phyloP scores from a whole-genome alignment of 345 rosid species.

The Eucalyptus erythrocorys region DNA sequence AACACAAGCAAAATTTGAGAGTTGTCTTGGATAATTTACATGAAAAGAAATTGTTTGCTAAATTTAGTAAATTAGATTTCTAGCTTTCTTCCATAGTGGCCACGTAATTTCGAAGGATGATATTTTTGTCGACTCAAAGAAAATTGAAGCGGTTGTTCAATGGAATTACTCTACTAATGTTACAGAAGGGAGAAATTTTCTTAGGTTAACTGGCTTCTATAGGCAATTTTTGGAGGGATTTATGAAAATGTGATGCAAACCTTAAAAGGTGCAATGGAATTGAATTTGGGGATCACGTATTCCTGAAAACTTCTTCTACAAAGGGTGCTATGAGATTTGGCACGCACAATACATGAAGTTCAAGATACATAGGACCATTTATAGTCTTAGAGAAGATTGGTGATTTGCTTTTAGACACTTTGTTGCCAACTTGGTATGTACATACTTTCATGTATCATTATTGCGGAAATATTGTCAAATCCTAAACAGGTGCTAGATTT shows the following conservation, averaged over 20 bases:
- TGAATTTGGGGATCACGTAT: background rate
- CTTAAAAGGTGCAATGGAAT: background rate
- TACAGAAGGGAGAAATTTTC: fast-evolving
- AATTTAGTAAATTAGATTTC: background rate
- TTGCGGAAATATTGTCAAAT: background rate
- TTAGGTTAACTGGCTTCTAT: no score
- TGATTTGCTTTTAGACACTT: background rate
- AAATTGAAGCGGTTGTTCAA: no score
- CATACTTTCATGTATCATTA: background rate
- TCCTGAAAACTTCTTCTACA: background rate
- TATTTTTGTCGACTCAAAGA: background rate
- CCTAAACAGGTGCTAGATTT: background rate
- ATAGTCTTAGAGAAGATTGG: background rate
- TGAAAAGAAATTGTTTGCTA: background rate
- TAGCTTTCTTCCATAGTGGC: background rate
- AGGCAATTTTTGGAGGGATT: no score
- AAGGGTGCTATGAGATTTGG: background rate
- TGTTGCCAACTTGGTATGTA: background rate
- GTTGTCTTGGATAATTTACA: background rate
- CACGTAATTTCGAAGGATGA: background rate
- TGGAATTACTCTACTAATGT: no score
- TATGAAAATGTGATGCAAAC: background rate
- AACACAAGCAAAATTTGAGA: background rate
- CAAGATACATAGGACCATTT: background rate
- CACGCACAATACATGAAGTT: background rate